Evolutionary conservation across 129 eudicot species (phyloP).

Genomic region (Chrysanthemum seticuspe): DNA sequence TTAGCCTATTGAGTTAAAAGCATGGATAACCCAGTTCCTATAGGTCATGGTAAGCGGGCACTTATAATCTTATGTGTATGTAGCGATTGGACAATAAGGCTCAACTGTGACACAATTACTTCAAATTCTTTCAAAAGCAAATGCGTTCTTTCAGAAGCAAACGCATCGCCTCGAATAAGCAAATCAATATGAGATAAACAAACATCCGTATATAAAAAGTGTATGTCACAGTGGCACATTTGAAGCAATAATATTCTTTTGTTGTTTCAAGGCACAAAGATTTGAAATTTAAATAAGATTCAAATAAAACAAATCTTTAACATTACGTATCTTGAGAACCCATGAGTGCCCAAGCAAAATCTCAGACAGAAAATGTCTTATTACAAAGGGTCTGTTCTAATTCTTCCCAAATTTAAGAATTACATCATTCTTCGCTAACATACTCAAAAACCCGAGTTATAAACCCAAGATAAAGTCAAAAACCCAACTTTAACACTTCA

Average conservation of each 20-base stretch:
- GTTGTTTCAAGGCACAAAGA: too few species aligned
- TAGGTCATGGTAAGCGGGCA: too few species aligned
- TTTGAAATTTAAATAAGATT: background rate
- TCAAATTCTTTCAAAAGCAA: background rate
- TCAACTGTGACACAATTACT: background rate
- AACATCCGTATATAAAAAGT: too few species aligned
- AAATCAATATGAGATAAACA: too few species aligned
- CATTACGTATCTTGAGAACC: background rate
- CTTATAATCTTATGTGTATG: too few species aligned
- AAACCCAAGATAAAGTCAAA: background rate
- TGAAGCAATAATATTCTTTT: too few species aligned
- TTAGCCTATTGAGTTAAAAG: too few species aligned
- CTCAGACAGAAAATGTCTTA: slow-evolving; percentile 16
- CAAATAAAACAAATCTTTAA: slow-evolving; percentile 1
- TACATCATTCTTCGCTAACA: background rate
- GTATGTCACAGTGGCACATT: too few species aligned
- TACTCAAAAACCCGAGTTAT: slow-evolving; percentile 10
- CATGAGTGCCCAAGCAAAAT: slow-evolving; percentile 22
- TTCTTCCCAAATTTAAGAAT: slow-evolving; percentile 7
- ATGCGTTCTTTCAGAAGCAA: background rate
- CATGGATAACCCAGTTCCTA: too few species aligned
- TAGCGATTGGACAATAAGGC: background rate
- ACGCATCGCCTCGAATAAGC: background rate
- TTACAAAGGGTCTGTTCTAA: slow-evolving; percentile 14
- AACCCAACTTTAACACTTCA: slow-evolving; percentile 11